Evolutionary conservation across 2,329 filamentous ascomycete species (phyloP).

Genomic region (Aspergillus melleus): DNA sequence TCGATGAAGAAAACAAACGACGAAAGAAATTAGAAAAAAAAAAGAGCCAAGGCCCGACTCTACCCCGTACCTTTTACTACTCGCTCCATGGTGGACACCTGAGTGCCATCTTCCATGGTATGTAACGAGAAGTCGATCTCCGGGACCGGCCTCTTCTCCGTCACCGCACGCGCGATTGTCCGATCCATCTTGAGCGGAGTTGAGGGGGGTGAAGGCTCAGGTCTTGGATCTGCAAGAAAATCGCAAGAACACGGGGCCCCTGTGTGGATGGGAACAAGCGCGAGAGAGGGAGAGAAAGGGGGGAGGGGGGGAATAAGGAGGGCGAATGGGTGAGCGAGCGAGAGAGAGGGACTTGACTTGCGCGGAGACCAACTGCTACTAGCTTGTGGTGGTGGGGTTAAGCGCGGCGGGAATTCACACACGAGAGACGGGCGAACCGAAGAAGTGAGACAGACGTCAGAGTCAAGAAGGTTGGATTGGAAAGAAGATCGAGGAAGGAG

Average conservation of each 20-base stretch:
- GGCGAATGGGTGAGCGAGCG: slow-evolving; percentile 7
- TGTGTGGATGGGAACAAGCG: slow-evolving; percentile 4
- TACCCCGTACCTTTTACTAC: slow-evolving; percentile 86
- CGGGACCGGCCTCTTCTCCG: slow-evolving; percentile 90
- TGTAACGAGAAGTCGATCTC: slow-evolving; percentile 99
- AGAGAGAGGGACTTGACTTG: slow-evolving; percentile 6
- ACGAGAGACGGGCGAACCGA: slow-evolving; percentile 10
- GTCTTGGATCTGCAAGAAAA: slow-evolving; percentile 10
- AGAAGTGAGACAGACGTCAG: not conserved
- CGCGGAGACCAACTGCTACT: slow-evolving; percentile 9
- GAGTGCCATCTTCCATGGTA: slow-evolving; percentile 94
- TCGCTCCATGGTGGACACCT: slow-evolving; percentile 92
- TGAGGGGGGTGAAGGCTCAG: slow-evolving; percentile 2
- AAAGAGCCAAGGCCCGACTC: not conserved
- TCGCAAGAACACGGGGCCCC: slow-evolving; percentile 15
- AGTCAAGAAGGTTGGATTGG: not conserved
- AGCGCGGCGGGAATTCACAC: slow-evolving; percentile 21
- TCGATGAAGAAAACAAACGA: not conserved
- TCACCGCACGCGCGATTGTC: slow-evolving; percentile 78
- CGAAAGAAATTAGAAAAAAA: not conserved
- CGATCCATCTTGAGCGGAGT: slow-evolving; percentile 40
- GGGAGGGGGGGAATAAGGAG: slow-evolving; percentile 7
- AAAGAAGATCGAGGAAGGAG: not conserved
- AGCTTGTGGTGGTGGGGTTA: slow-evolving; percentile 22
- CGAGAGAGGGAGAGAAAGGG: not conserved